phyloP scores from a whole-genome alignment of 129 eudicot genomes.

The Helichrysum umbraculigerum region DNA sequence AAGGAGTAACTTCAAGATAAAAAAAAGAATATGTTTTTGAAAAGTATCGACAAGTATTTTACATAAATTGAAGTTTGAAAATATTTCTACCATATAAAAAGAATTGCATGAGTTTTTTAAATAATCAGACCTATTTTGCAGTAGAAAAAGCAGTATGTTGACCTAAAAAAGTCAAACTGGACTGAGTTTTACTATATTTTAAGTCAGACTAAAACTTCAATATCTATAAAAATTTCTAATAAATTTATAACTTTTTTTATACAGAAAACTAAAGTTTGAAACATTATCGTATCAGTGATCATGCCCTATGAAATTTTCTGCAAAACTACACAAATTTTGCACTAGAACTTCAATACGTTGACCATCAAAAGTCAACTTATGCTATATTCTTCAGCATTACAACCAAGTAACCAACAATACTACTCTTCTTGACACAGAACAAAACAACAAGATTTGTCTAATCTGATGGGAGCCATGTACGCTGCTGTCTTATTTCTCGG shows the following conservation, averaged over 20 bases:
- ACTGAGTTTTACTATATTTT: not conserved
- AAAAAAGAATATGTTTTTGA: not conserved
- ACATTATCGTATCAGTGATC: too few relatives aligned
- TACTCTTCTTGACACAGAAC: conserved; percentile 34
- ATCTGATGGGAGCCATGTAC: conserved; percentile 74
- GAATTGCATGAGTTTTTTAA: too few relatives aligned
- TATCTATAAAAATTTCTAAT: not conserved
- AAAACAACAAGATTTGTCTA: conserved; percentile 66
- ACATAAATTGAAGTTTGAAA: too few relatives aligned
- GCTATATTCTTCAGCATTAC: not conserved
- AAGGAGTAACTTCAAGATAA: not conserved
- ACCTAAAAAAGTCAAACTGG: not conserved
- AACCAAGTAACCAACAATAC: not conserved
- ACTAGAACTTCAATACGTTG: not conserved
- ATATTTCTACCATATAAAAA: too few relatives aligned
- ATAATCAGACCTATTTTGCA: not conserved
- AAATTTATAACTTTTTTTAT: too few relatives aligned
- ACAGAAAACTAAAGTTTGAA: too few relatives aligned
- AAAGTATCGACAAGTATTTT: not conserved
- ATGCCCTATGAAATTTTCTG: not conserved
- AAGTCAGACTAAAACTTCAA: not conserved
- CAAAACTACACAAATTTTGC: not conserved
- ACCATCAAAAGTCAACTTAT: not conserved
- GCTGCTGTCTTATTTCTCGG: conserved; percentile 78
- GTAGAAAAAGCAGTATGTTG: conserved; percentile 4